Evolutionary conservation across 2,329 filamentous ascomycete genomes (phyloP).

Genomic region (Xylaria hypoxylon): DNA sequence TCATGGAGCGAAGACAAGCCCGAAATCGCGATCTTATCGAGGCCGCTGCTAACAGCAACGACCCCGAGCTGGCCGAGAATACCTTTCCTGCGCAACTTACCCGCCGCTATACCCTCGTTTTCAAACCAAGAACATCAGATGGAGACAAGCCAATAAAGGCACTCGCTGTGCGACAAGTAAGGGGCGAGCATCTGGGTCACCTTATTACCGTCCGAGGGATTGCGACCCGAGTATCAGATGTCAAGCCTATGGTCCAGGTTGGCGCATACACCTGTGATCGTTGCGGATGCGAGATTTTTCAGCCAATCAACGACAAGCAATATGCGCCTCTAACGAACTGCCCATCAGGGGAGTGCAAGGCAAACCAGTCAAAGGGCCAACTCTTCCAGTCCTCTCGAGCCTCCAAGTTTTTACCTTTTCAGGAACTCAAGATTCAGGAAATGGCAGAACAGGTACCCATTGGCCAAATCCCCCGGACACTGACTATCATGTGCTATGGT

Average conservation of each 20-base stretch:
- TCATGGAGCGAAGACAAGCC: slow-evolving; percentile 90
- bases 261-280: slow-evolving; percentile 98
- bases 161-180: slow-evolving; percentile 91
- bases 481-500: slow-evolving; percentile 91
- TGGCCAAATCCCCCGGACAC: slow-evolving; percentile 91
- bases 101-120: slow-evolving; percentile 92
- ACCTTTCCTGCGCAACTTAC: slow-evolving; percentile 93
- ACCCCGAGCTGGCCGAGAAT: slow-evolving; percentile 74
- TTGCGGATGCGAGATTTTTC: slow-evolving; percentile 97
- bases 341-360: slow-evolving; percentile 87
- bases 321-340: slow-evolving; percentile 89
- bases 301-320: slow-evolving; percentile 90
- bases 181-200: slow-evolving; percentile 90
- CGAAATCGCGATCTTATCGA: slow-evolving; percentile 82
- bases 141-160: slow-evolving; percentile 71
- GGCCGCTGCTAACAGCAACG: slow-evolving; percentile 72
- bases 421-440: slow-evolving; percentile 98
- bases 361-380: slow-evolving; percentile 92
- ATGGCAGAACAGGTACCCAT: slow-evolving; percentile 99
- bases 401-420: slow-evolving; percentile 96
- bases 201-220: slow-evolving; percentile 96
- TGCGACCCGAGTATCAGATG: slow-evolving; percentile 93
- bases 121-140: slow-evolving; percentile 87
- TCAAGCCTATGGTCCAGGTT: slow-evolving; percentile 97
- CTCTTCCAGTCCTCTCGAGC: slow-evolving; percentile 94